Evolutionary conservation across 108 stramenopile species (phyloP).

Genomic region (Fistulifera solaris): DNA sequence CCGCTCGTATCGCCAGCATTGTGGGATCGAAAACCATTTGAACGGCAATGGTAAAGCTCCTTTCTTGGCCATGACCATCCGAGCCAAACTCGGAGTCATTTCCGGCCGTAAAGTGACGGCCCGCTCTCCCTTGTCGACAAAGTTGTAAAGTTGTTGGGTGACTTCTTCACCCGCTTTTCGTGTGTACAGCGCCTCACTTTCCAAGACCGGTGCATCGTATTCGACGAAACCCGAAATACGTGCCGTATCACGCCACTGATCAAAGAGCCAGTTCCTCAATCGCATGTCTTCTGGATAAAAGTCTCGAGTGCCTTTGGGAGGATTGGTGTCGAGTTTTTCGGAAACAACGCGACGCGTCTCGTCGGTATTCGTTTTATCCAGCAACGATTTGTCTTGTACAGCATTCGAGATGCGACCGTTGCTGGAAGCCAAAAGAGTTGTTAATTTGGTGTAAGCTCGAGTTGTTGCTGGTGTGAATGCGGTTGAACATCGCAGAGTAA

Average conservation of each 20-base stretch:
- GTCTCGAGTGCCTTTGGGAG: slow-evolving; percentile 95
- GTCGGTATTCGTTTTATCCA: slow-evolving; percentile 30
- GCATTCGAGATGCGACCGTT: slow-evolving; percentile 62
- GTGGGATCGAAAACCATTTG: slow-evolving; percentile 96
- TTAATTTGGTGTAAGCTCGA: background rate
- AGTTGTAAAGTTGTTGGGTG: slow-evolving; percentile 95
- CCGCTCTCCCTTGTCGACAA: slow-evolving; percentile 93
- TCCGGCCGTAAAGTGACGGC: slow-evolving; percentile 84
- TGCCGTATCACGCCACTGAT: slow-evolving; percentile 80
- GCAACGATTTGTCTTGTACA: slow-evolving; percentile 55
- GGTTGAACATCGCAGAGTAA: no score
- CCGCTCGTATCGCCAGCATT: slow-evolving; percentile 96
- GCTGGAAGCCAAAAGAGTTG: background rate
- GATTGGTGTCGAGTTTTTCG: slow-evolving; percentile 78
- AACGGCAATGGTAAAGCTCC: slow-evolving; percentile 84
- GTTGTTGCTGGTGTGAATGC: no score
- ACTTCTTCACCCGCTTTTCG: slow-evolving; percentile 99
- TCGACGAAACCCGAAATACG: slow-evolving; percentile 82
- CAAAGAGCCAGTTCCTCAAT: slow-evolving; percentile 89
- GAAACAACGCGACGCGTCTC: slow-evolving; percentile 9
- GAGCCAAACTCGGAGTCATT: slow-evolving; percentile 96
- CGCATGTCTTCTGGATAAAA: slow-evolving; percentile 97
- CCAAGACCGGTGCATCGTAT: slow-evolving; percentile 97
- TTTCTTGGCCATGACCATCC: slow-evolving; percentile 96
- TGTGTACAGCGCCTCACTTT: slow-evolving; percentile 85